Evolutionary conservation across 345 rosid species (phyloP).

Genomic region (Brassica cretica): DNA sequence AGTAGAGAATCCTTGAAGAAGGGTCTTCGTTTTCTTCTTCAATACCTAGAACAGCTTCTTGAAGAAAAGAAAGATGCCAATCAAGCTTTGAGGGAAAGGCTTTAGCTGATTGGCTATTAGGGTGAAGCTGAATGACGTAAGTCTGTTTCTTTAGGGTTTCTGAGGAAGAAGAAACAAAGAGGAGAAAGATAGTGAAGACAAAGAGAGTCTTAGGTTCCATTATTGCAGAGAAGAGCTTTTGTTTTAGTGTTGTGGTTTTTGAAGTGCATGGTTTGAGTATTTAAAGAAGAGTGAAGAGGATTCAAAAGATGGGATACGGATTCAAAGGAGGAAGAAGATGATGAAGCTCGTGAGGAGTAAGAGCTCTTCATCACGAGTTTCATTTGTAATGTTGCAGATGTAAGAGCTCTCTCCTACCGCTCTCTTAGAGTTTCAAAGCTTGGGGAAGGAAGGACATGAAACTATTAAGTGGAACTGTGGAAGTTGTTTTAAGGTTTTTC

Average conservation of each 20-base stretch:
- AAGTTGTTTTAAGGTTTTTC: conserved; percentile 27
- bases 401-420: conserved; percentile 28
- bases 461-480: conserved; percentile 24
- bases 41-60: conserved; percentile 41
- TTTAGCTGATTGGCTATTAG: conserved; percentile 45
- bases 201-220: conserved; percentile 45
- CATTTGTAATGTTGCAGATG: conserved; percentile 52
- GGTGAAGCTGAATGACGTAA: conserved; percentile 86
- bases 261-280: conserved; percentile 59
- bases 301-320: conserved; percentile 41
- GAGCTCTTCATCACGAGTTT: conserved; percentile 98
- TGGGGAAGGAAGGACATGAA: conserved; percentile 6
- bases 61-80: conserved; percentile 75
- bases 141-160: conserved; percentile 48
- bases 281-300: conserved; percentile 56
- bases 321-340: conserved; percentile 45
- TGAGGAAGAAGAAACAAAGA: conserved; percentile 38
- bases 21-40: conserved; percentile 21
- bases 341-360: conserved; percentile 88
- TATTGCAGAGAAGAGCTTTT: conserved; percentile 34
- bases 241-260: conserved; percentile 17
- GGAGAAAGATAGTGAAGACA: conserved; percentile 32
- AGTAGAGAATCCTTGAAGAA: conserved; percentile 78
- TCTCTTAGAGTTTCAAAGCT: conserved; percentile 33
- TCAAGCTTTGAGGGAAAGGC: conserved; percentile 51